These are phyloP conservation scores for Pistacia integerrima DNA, from an alignment of 345 rosid genomes.

Conservation along the genomic window DNA sequence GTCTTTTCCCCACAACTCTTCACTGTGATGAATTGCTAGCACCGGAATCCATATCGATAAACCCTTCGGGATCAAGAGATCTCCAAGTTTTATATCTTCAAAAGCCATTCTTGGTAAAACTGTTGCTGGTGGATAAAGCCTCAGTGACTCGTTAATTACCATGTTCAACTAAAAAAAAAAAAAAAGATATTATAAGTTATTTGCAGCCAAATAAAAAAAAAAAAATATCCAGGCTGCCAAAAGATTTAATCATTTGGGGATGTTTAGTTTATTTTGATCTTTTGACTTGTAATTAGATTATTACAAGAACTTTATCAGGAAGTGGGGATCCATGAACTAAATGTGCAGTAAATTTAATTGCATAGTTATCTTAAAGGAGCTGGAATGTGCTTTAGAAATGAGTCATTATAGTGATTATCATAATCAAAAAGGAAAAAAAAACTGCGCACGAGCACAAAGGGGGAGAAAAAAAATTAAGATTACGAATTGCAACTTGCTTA, in stretches of 20 bases:
- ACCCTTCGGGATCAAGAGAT: conserved; percentile 81
- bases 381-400: neutral
- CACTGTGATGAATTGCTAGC: conserved; percentile 83
- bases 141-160: conserved; percentile 86
- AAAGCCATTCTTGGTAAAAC: conserved; percentile 92
- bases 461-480: neutral
- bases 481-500: neutral
- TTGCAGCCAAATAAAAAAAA: neutral
- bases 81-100: conserved; percentile 79
- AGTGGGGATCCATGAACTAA: conserved; percentile 21
- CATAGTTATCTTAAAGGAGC: neutral
- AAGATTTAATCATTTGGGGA: conserved; percentile 9
- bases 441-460: neutral
- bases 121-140: conserved; percentile 92
- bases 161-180: conserved; percentile 57
- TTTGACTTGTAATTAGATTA: conserved; percentile 4
- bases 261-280: neutral
- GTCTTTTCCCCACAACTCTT: conserved; percentile 89
- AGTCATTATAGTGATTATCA: conserved; percentile 2
- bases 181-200: neutral
- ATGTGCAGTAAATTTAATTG: neutral
- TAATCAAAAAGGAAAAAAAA: neutral
- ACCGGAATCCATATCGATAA: conserved; percentile 95
- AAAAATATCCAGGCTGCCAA: neutral
- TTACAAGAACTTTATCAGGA: neutral